phyloP scores from a whole-genome alignment of 495 filamentous ascomycete genomes.

The Hypoxylon trugodes region DNA sequence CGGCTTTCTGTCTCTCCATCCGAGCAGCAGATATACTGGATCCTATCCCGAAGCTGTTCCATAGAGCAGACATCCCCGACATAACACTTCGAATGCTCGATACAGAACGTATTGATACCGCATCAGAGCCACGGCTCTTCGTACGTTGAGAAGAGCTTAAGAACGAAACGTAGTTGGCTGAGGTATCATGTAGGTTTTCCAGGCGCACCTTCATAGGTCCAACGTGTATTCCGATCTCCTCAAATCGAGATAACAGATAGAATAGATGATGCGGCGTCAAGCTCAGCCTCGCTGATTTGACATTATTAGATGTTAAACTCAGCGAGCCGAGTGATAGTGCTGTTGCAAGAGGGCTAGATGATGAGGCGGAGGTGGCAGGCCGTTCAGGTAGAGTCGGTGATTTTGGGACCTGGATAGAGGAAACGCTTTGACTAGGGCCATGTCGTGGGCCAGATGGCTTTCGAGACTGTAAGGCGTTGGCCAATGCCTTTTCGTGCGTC shows the following conservation, averaged over 20 bases:
- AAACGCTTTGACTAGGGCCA: slow-evolving; percentile 65
- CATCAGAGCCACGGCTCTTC: slow-evolving; percentile 79
- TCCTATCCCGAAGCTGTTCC: slow-evolving; percentile 85
- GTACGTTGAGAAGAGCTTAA: slow-evolving; percentile 79
- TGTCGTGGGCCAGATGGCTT: slow-evolving; percentile 70
- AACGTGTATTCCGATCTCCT: slow-evolving; percentile 87
- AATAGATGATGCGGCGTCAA: slow-evolving; percentile 98
- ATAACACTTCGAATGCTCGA: slow-evolving; percentile 97
- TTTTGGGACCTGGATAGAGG: slow-evolving; percentile 56
- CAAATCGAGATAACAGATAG: slow-evolving; percentile 92
- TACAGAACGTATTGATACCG: slow-evolving; percentile 90
- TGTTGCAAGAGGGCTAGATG: slow-evolving; percentile 78
- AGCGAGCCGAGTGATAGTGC: slow-evolving; percentile 86
- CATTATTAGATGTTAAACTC: slow-evolving; percentile 80
- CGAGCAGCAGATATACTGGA: slow-evolving; percentile 78
- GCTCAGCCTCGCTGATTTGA: slow-evolving; percentile 89
- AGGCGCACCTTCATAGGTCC: slow-evolving; percentile 95
- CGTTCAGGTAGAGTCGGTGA: slow-evolving; percentile 60
- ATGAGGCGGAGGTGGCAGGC: slow-evolving; percentile 67
- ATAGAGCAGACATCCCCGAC: slow-evolving; percentile 91
- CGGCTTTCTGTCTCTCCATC: slow-evolving; percentile 85
- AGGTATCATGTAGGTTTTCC: slow-evolving; percentile 91
- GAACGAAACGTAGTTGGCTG: slow-evolving; percentile 95
- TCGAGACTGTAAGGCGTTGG: slow-evolving; percentile 89
- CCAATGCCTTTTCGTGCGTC: slow-evolving; percentile 95